Percentiles rank a stretch among this genome's conserved stretches.
Evolutionary conservation across 1,139 yeast genomes (phyloP).

Genomic region (Petasospora fabianii): DNA sequence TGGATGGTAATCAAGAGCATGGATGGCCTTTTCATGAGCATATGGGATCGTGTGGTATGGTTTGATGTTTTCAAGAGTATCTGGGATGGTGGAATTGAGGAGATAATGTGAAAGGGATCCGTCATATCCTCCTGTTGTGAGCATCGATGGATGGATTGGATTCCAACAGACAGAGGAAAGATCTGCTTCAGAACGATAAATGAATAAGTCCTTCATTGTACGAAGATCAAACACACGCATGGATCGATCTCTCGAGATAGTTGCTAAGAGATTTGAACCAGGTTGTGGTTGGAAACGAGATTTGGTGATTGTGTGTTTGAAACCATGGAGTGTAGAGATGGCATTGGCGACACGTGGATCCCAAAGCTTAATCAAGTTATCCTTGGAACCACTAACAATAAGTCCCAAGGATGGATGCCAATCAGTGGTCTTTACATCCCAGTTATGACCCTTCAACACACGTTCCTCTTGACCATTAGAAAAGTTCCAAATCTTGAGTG

Average conservation of each 20-base stretch:
- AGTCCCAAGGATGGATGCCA: conserved; percentile 93
- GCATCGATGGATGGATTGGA: conserved; percentile 75
- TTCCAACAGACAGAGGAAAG: conserved; percentile 89
- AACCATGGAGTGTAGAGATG: conserved; percentile 80
- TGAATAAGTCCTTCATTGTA: conserved; percentile 71
- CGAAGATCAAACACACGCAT: conserved; percentile 85
- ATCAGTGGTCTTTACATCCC: conserved; percentile 97
- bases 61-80: conserved; percentile 34
- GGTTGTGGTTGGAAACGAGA: conserved; percentile 64
- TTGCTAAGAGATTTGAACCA: conserved; percentile 62
- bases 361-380: conserved; percentile 90
- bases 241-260: conserved; percentile 85
- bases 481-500: conserved; percentile 90
- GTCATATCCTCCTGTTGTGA: conserved; percentile 86
- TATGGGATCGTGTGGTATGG: conserved; percentile 71
- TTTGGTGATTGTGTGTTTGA: conserved; percentile 87
- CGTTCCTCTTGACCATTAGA: conserved; percentile 85
- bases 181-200: conserved; percentile 80
- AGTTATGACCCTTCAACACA: conserved; percentile 84
- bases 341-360: conserved; percentile 82
- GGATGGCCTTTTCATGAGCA: conserved; percentile 93
- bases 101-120: conserved; percentile 82
- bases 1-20: conserved; percentile 89
- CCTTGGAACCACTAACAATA: conserved; percentile 86
- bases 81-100: conserved; percentile 41